Evolutionary conservation across 257 asterid species (phyloP).

Genomic region (Capsicum baccatum): DNA sequence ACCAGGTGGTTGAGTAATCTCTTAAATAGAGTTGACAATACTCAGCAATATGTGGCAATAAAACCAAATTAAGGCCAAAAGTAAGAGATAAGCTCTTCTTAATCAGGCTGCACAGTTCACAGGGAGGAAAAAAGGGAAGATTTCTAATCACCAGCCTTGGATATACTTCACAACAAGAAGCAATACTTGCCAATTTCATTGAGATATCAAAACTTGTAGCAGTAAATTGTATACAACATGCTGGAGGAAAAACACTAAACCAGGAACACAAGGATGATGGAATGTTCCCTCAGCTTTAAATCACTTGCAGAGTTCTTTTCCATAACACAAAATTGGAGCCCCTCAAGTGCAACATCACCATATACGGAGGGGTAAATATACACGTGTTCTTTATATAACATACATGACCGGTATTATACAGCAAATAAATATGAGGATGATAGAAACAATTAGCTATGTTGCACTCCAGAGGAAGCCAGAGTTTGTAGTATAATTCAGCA

Average conservation of each 20-base stretch:
- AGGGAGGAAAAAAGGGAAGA: not conserved
- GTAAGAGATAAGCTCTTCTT: constrained; percentile 2
- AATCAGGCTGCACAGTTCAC: not conserved
- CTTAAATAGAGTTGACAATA: not conserved
- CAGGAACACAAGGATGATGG: constrained; percentile 9
- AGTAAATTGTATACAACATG: not conserved
- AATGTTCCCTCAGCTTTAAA: not conserved
- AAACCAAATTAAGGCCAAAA: not conserved
- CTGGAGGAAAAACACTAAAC: not conserved
- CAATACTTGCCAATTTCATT: not conserved
- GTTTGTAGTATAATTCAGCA: not conserved
- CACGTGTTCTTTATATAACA: not conserved
- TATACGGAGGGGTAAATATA: not conserved
- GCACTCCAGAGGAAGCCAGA: not conserved
- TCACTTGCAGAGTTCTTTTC: not conserved
- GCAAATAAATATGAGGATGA: constrained; percentile 14
- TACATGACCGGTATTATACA: not conserved
- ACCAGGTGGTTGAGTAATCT: not conserved
- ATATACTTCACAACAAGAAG: not conserved
- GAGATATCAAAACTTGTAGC: not conserved
- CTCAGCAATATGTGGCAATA: not conserved
- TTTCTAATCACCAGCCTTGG: not conserved
- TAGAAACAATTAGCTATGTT: not conserved
- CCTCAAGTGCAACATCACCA: not conserved
- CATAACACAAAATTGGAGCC: not conserved